Evolutionary conservation across 495 filamentous ascomycete species (phyloP), one percentile per base, ranked within the genome.

Genomic region (Neurospora hispaniola): DNA sequence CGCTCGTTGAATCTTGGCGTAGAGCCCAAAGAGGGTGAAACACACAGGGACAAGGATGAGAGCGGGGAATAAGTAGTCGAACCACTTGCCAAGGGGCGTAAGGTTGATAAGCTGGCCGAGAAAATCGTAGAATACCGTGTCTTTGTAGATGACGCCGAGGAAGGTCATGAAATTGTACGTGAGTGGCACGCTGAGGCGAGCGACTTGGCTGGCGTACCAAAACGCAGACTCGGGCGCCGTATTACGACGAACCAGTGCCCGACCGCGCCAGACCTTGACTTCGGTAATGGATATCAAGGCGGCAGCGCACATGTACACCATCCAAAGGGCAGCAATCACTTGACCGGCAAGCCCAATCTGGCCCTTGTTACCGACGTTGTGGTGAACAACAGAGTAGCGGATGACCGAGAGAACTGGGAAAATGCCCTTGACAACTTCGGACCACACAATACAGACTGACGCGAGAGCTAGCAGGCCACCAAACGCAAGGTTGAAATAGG

Each of bases 161-260:
- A 98, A 94, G 4, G 94, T 97, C 79, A 97, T 87, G 78, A 99
- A 98, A 80, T 99, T 98, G 86, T 96, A 98, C 23, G 93, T 90
- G 20, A 98, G 86, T 4, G 96, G 96, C 5, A 98, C 94, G 42
- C 92, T 96, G 41, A 99, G 87, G 70, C 92, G 90, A 10, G 96
- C 94, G 39, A 97, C 92, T 75, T 97, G 92, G 40, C 90, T 89
- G 11, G 93, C 90, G 81, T 97, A 99, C 93, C 96, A 99, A 73
- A 94, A 95, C 5, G 96, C 96, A 70, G 90, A 93, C 79, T 97
- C 95, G 42, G 89, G 90, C 70, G 95, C 95, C 0, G 96, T 99
- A 75, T 94, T 94, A 72, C 96, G 90, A 68, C 88, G 90, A 48
- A 98, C 95, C 18, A 99, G 85, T 2, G 95, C 95, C 35, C 96